Evolutionary conservation across 192 early-diverging fungal species (phyloP), one percentile per base, ranked within the genome.

Genomic region (Tieghemiomyces parasiticus): DNA sequence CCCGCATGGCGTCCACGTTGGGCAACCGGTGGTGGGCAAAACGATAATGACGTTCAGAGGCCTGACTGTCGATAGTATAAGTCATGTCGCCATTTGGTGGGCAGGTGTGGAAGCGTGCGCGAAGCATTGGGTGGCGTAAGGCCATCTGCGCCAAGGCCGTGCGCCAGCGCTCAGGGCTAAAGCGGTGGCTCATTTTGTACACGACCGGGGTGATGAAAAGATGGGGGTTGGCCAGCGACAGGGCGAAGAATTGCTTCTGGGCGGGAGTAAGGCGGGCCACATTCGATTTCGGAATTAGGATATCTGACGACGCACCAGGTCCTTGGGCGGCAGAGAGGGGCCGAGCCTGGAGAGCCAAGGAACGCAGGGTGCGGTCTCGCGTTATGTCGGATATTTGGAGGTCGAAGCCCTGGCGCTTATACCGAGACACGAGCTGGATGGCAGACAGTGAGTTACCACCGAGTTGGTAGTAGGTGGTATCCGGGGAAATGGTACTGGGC

Each of bases 381-480:
- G 20, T 28, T 8, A 56, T 34, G 1, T 56, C 24, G 1, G 33
- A 16, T 24, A 56, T 16, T 10, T 20, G 29, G 12, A 56, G 9
- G 19, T 14, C 20, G 31, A 56, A 2, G 20, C 32, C 32, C 4
- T 56, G 54, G 24, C 54, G 9, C 20, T 34, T 10, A 29, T 31
- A 56, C 20, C 29, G 28, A 16, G 34, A 3, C 19, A 35, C 54
- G 16, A 35, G 24, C 31, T 56, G 54, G 24, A 56, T 56, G 54
- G 54, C 54, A 20, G 54, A 56, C 9, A 56, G 20, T 3, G 54
- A 56, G 33, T 56, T 29, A 35, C 54, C 54, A 33, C 54, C 54
- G 19, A 56, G 20, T 20, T 20, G 54, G 54, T n/a, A 56, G 33
- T 33, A 56, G 13, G 54, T 28, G 24, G 31, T 2, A 1, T 26